Evolutionary conservation across 1,284 basidiomycete species (phyloP), one percentile per base, ranked within the genome.

Genomic region (Trichosporon sp.): DNA sequence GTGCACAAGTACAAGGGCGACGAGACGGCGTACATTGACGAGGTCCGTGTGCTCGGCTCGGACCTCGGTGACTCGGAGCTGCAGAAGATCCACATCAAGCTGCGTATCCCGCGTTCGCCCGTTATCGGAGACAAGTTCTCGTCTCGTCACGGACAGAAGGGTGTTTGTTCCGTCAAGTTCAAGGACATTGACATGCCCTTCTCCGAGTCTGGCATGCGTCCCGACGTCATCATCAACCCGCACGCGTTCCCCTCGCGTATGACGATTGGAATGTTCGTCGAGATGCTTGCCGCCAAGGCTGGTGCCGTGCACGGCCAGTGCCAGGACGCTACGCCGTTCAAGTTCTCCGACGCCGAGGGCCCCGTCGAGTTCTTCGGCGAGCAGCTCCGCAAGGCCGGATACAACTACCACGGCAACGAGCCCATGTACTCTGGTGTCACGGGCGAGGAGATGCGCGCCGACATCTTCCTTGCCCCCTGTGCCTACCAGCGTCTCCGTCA

Each of bases 391-490:
- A 92, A 92, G 26, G 91, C 97, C 7, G 97, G 97, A 5, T 99
- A 98, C 88, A 99, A 98, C 85, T 98, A 98, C 84, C 92, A 98
- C 81, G 97, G 97, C 43, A 98, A 98, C 85, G 97, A 99, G 84
- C 96, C 97, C 7, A 99, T 99, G 97, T 99, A 99, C 85, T 98
- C 96, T 73, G 97, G 97, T 48, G 97, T 99, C 82, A 99, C 97
- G 6, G 97, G 97, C 21, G 89, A 98, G 85, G 97, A 99, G 86
- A 98, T 99, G 84, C 91, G 92, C 19, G 96, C 96, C 3, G 97
- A 99, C 83, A 99, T 99, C 80, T 99, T 99, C 85, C 89, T 99
- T 73, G 97, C 97, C 26, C 91, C 98, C 63, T 96, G 99, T 67
- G 98, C 98, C 86, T 99, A 99, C 85, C 97, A 99, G 84, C 91